phyloP scores from a whole-genome alignment of 495 filamentous ascomycete genomes.

The Venustampulla echinocandica region DNA sequence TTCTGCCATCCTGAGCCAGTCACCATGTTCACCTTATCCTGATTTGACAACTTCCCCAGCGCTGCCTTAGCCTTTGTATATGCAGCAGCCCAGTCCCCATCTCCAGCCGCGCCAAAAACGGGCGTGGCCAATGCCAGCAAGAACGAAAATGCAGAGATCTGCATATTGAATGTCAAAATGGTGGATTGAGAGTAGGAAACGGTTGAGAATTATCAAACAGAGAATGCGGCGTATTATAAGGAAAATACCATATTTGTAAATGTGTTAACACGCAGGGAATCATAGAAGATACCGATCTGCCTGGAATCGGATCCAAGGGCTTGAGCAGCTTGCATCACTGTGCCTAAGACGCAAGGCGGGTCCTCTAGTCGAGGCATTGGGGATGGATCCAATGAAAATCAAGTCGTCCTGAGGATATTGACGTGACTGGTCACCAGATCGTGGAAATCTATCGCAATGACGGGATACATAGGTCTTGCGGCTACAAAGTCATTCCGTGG shows the following conservation, averaged over 20 bases:
- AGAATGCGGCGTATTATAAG: not conserved
- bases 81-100: slow-evolving; percentile 41
- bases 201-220: not conserved
- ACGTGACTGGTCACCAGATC: slow-evolving; percentile 7
- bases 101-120: slow-evolving; percentile 9
- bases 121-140: slow-evolving; percentile 11
- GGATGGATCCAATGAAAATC: not conserved
- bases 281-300: not conserved
- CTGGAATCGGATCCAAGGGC: not conserved
- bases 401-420: not conserved
- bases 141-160: not conserved
- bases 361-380: not conserved
- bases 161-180: slow-evolving; percentile 9
- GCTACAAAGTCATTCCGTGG: not conserved
- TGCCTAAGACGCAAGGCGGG: not conserved
- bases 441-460: not conserved
- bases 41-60: slow-evolving; percentile 44
- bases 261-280: not conserved
- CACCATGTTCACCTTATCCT: slow-evolving; percentile 54
- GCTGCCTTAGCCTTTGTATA: slow-evolving; percentile 47
- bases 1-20: slow-evolving; percentile 56
- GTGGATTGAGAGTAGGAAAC: not conserved
- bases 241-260: not conserved
- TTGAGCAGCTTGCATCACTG: not conserved
- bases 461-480: not conserved